Base-by-base conservation (phyloP, 192 early-diverging fungal species). In the Umbelopsis ramanniana region DNA sequence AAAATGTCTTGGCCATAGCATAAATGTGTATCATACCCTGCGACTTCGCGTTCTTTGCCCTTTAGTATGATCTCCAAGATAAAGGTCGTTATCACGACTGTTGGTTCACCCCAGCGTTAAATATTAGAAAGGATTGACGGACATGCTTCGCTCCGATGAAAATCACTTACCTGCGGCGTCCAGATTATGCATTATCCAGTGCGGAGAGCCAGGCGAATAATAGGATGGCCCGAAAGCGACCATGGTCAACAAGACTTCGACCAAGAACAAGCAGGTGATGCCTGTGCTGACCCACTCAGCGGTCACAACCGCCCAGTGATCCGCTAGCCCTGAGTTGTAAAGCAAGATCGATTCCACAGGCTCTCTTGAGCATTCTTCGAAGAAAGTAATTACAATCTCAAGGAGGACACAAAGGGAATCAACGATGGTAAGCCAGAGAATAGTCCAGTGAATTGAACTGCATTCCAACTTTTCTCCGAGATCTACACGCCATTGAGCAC, bases 11-110 rank as follows among this genome's bases (percentile, higher is more conserved):
- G 0, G 15, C 15, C 52, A 45, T 57, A n/a, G 23, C 26, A 24
- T 22, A 43, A 66, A 55, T 6, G 40, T 6, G 40, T 46, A 70
- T 43, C 40, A 43, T 74, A 81, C 79, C 81, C 77, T 10, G 79
- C 83, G 21, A 86, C 72, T 57, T 88, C 85, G 52, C 84, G 76
- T 29, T 86, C 81, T 7, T 83, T 84, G 66, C 87, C 87, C 43
- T 67, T 74, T 23, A 88, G 74, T n/a, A 76, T 72, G 17, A 88
- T 47, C 47, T 88, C 87, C 9, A 88, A 48, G 17, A 84, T 22
- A 71, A 88, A 83, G 6, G 83, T 86, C 22, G 81, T 74, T 15
- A 80, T 67, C 24, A 88, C 80, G 6, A 88, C 79, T 81, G 70
- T 50, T 26, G 33, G 1, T 14, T 24, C 29, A 29, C 29, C 29